Base-by-base conservation (phyloP, 192 early-diverging fungal genomes). In the Borealophlyctis nickersoniae region DNA sequence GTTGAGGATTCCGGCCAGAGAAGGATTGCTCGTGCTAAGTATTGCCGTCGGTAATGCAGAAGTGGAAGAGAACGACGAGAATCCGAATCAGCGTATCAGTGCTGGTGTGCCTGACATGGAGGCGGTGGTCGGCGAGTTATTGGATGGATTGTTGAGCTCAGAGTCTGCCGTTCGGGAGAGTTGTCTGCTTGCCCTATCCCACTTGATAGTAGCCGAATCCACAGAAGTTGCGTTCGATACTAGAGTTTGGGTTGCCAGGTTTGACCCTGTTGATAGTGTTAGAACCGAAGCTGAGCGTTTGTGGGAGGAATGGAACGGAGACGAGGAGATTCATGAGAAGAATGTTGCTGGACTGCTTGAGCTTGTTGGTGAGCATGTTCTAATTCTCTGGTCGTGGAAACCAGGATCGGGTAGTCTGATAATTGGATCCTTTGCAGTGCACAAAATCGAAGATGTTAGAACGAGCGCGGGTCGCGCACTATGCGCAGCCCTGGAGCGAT, bases 161-260 rank as follows among this genome's bases (percentile, higher is more conserved):
- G 89, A 93, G 63, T 60, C 80, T 0, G 71, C 82, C 58, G 87
- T 92, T 50, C 80, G 92, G 4, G 75, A 86, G 51, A 79, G 84
- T 22, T 83, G 82, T 30, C 66, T 92, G 11, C 65, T 80, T 27
- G 88, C 79, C 2, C 68, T 93, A 2, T 82, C 87, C n/a, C 75
- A 80, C 57, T 29, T 79, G 66, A 64, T 63, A 0, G 49, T 72
- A 23, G 58, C 69, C 19, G 67, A 62, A 7, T 32, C 29, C 39
- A 73, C 85, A 4, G 62, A 80, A 13, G 79, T 83, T 27, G 74
- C 78, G 36, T 88, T 87, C 71, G 86, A 84, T 30, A 69, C 78
- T 13, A 77, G 86, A 49, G 73, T 94, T 28, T 94, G 90, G 90
- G 64, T 86, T 33, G 74, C 80, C 13, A 79, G 80, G 28, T 85